phyloP scores from a whole-genome alignment of 768 basidiomycete genomes.

The Kwoniella dendrophila region DNA sequence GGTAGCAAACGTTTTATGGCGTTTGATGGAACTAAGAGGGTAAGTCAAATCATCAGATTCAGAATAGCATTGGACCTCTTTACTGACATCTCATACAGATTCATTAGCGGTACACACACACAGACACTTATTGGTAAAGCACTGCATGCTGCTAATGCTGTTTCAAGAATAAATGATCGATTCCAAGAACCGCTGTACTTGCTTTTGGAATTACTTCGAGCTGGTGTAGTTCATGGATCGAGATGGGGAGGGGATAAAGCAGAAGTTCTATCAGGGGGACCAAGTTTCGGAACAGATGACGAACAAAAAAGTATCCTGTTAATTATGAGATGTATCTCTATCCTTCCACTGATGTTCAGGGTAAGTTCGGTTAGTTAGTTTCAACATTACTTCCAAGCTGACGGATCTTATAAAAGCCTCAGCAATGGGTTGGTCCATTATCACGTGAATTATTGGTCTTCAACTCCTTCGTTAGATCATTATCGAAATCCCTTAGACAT shows the following conservation, averaged over 20 bases:
- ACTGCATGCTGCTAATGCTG: slow-evolving; percentile 78
- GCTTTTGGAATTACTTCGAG: slow-evolving; percentile 90
- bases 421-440: slow-evolving; percentile 92
- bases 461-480: slow-evolving; percentile 92
- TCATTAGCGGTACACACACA: slow-evolving; percentile 81
- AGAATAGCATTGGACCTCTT: neutral
- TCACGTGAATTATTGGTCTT: slow-evolving; percentile 96
- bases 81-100: slow-evolving; percentile 61
- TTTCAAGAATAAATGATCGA: slow-evolving; percentile 87
- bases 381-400: neutral
- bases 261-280: slow-evolving; percentile 87
- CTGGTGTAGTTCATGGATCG: slow-evolving; percentile 95
- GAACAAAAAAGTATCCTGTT: slow-evolving; percentile 92
- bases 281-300: slow-evolving; percentile 90
- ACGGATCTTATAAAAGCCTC: slow-evolving; percentile 63
- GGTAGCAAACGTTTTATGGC: slow-evolving; percentile 97
- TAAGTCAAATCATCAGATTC: slow-evolving; percentile 58
- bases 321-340: slow-evolving; percentile 94
- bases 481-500: slow-evolving; percentile 85
- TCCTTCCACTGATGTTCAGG: slow-evolving; percentile 92
- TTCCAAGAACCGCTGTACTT: slow-evolving; percentile 96
- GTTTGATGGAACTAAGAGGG: slow-evolving; percentile 95
- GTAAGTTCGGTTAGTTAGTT: slow-evolving; percentile 58
- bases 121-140: slow-evolving; percentile 90
- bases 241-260: slow-evolving; percentile 68